Base-by-base conservation (phyloP, 495 filamentous ascomycete genomes). In the Penicillium arizonense region DNA sequence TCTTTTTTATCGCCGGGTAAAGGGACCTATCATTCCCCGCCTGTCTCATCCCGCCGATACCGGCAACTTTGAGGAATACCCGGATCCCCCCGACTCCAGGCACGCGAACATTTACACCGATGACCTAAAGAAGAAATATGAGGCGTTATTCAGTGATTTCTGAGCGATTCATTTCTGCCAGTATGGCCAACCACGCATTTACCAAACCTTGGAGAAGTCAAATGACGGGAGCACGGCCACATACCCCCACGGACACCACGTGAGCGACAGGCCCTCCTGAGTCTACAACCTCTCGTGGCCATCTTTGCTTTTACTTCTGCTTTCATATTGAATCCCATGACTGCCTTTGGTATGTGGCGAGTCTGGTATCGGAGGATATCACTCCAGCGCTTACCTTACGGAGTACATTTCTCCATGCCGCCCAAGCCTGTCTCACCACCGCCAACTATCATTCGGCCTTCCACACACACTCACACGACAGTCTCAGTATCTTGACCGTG, bases 21-120 rank as follows among this genome's bases (percentile, higher is more conserved):
- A 86, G 50, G 91, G 91, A 0, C 93, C 93, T 14, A 96, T 97
- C 57, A 81, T 96, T 43, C 93, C 93, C 7, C 83, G 87, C 62
- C 74, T 97, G 30, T 77, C 86, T 24, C 87, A 86, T 54, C 81
- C 88, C 3, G 91, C 89, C 12, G 93, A 97, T 64, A 85, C 90
- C 4, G 82, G 87, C 47, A 96, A 94, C 67, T 97, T 97, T 56
- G 93, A 96, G 54, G 79, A 90, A 42, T 97, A 97, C 59, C 89
- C 84, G 68, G 76, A 79, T 24, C 80, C 83, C 50, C 70, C 74
- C 14, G 76, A 77, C 24, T 78, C 61, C 75, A 86, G 63, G 73
- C 81, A 59, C 69, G 63, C 55, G 68, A 71, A 59, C 37, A 34
- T 69, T n/a, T 96, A 96, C 65, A 88, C 87, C 5, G 78, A 84